phyloP scores from a whole-genome alignment of 2,329 filamentous ascomycete genomes.

The Fusarium ramigenum region DNA sequence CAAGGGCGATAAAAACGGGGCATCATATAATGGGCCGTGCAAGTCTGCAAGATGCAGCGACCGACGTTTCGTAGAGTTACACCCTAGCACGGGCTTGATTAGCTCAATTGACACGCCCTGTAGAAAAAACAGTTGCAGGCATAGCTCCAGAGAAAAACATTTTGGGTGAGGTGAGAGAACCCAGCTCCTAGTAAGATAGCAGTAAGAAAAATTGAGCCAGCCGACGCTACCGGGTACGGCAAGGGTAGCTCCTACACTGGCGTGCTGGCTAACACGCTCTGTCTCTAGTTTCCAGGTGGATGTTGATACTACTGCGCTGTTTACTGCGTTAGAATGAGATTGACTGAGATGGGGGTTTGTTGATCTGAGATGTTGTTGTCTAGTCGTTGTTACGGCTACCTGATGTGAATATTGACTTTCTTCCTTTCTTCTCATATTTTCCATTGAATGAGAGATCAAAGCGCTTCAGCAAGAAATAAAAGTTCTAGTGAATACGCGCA shows the following conservation, averaged over 20 bases:
- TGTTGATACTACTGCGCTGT: slow-evolving; percentile 32
- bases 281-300: slow-evolving; percentile 24
- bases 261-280: slow-evolving; percentile 33
- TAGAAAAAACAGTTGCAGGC: slow-evolving; percentile 1
- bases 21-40: slow-evolving; percentile 19
- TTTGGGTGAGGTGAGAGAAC: not conserved
- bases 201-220: slow-evolving; percentile 33
- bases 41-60: slow-evolving; percentile 36
- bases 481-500: not conserved
- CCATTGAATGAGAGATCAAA: not conserved
- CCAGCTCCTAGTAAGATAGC: not conserved
- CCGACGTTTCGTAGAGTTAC: slow-evolving; percentile 36
- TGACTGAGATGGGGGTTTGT: slow-evolving; percentile 23
- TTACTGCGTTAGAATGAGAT: slow-evolving; percentile 28
- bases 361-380: slow-evolving; percentile 27
- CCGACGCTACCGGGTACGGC: slow-evolving; percentile 42
- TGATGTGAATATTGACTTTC: not conserved
- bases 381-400: slow-evolving; percentile 33
- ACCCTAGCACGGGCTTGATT: slow-evolving; percentile 18
- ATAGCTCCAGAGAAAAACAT: not conserved
- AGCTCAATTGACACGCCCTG: slow-evolving; percentile 18
- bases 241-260: slow-evolving; percentile 37
- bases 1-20: slow-evolving; percentile 35
- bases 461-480: not conserved
- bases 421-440: not conserved